Conservation (phyloP, 768 basidiomycete genomes). For the Trametopsis cervina region DNA sequence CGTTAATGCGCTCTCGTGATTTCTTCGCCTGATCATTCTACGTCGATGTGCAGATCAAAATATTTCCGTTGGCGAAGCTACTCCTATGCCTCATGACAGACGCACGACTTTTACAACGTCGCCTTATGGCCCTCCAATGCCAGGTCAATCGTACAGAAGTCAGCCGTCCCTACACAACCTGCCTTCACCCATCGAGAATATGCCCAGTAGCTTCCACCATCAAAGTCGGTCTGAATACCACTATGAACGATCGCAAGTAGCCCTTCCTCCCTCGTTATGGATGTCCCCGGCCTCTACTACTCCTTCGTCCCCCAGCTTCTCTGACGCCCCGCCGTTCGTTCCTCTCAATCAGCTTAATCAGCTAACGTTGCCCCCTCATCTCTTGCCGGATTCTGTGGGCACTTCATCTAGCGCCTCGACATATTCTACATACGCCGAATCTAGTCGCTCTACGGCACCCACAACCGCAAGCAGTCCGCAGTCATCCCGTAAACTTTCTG, state of each 20-base stretch:
- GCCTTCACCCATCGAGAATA: conserved; percentile 7
- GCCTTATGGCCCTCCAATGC: conserved; percentile 7
- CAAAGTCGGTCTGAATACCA: conserved; percentile 16
- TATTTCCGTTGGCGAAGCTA: conserved; percentile 9
- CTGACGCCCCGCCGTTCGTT: conserved; percentile 20
- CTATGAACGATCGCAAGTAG: conserved; percentile 42
- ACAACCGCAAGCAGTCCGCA: conserved; percentile 22
- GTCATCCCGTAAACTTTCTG: conserved; percentile 24
- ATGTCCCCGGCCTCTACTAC: conserved; percentile 65
- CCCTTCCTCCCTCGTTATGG: conserved; percentile 74
- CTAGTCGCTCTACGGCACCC: conserved; percentile 21
- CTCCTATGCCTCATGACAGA: conserved; percentile 10
- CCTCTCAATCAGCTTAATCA: conserved; percentile 17
- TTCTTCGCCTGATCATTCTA: not conserved
- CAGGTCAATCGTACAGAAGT: conserved; percentile 8
- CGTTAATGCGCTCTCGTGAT: conserved; percentile 7
- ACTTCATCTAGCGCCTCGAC: conserved; percentile 23
- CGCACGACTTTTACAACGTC: conserved; percentile 17
- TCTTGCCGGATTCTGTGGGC: conserved; percentile 15
- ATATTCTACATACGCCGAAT: conserved; percentile 20
- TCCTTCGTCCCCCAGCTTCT: conserved; percentile 32
- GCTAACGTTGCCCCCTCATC: conserved; percentile 16
- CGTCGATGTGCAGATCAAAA: conserved; percentile 3
- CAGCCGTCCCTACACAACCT: not conserved
- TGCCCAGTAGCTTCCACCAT: conserved; percentile 13